These are phyloP conservation scores for Mucor saturninus DNA, from an alignment of 371 early-diverging fungal genomes.

Conservation along the genomic window DNA sequence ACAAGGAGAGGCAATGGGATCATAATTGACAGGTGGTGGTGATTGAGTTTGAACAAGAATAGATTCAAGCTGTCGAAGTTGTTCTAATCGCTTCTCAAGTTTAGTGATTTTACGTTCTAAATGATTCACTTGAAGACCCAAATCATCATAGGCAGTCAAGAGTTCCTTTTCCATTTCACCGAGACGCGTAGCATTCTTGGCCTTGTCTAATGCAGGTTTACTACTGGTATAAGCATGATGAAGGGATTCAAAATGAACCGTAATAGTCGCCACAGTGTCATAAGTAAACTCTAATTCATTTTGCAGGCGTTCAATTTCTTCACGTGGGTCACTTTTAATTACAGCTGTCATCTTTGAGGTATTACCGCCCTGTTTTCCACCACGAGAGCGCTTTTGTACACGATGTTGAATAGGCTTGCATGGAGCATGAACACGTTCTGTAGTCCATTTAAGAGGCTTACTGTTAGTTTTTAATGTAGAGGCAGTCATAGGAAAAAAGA, in stretches of 20 bases:
- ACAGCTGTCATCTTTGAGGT: slow-evolving; percentile 16
- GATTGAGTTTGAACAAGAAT: background rate
- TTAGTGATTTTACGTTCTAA: slow-evolving; percentile 41
- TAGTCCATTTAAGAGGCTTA: slow-evolving; percentile 33
- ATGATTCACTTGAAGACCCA: slow-evolving; percentile 47
- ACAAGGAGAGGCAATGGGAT: slow-evolving; percentile 22
- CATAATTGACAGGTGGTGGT: slow-evolving; percentile 5
- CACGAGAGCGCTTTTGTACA: slow-evolving; percentile 25
- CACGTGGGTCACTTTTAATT: slow-evolving; percentile 9
- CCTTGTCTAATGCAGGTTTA: slow-evolving; percentile 35
- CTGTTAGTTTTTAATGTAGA: slow-evolving; percentile 14
- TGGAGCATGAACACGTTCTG: slow-evolving; percentile 16
- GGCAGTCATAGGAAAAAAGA: slow-evolving; percentile 15
- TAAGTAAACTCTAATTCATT: slow-evolving; percentile 43
- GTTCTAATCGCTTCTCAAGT: slow-evolving; percentile 31
- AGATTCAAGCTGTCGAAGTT: slow-evolving; percentile 8
- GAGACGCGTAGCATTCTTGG: slow-evolving; percentile 39
- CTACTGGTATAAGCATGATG: slow-evolving; percentile 40
- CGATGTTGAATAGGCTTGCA: slow-evolving; percentile 11
- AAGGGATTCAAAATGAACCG: slow-evolving; percentile 47
- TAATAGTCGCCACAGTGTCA: slow-evolving; percentile 47
- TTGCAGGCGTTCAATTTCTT: slow-evolving; percentile 34
- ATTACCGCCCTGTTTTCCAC: slow-evolving; percentile 1
- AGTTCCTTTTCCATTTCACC: slow-evolving; percentile 53
- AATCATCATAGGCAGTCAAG: slow-evolving; percentile 52